Conservation (phyloP, 371 early-diverging fungal species). For the Saksenaea oblongispora region DNA sequence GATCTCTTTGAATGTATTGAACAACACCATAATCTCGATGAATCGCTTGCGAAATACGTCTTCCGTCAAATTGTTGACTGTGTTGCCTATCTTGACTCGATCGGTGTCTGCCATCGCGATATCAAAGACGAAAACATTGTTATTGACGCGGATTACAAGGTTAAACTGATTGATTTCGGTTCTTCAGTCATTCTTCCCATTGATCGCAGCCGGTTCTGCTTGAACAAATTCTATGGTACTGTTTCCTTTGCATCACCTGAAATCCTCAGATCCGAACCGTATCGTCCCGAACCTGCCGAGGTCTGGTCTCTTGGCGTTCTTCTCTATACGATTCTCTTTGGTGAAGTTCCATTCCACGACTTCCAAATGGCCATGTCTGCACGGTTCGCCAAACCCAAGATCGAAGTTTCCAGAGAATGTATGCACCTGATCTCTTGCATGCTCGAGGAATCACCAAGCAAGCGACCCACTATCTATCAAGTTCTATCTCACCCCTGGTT, state of each 20-base stretch:
- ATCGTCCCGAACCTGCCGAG: conserved; percentile 78
- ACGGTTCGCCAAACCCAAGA: conserved; percentile 42
- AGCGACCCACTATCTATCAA: conserved; percentile 64
- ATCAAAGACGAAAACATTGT: conserved; percentile 82
- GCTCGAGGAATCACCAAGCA: conserved; percentile 57
- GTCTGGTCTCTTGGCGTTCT: conserved; percentile 82
- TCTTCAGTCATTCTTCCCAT: conserved; percentile 64
- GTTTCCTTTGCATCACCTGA: conserved; percentile 77
- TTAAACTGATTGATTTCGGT: conserved; percentile 87
- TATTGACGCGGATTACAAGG: conserved; percentile 68
- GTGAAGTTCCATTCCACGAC: conserved; percentile 73
- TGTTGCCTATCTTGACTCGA: conserved; percentile 60
- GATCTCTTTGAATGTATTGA: conserved; percentile 87
- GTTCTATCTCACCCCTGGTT: conserved; percentile 71
- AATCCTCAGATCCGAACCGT: conserved; percentile 69
- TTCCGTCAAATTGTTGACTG: conserved; percentile 75
- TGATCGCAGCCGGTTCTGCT: conserved; percentile 36
- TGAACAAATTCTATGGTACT: conserved; percentile 70
- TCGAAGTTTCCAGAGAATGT: conserved; percentile 50
- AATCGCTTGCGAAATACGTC: conserved; percentile 58
- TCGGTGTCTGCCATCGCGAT: conserved; percentile 63
- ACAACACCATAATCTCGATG: conserved; percentile 63
- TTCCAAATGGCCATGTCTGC: conserved; percentile 50
- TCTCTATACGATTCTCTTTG: conserved; percentile 74
- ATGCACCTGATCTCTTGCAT: conserved; percentile 64